phyloP scores from a whole-genome alignment of 106 monocot species.

The Acanthochlamys bracteata region DNA sequence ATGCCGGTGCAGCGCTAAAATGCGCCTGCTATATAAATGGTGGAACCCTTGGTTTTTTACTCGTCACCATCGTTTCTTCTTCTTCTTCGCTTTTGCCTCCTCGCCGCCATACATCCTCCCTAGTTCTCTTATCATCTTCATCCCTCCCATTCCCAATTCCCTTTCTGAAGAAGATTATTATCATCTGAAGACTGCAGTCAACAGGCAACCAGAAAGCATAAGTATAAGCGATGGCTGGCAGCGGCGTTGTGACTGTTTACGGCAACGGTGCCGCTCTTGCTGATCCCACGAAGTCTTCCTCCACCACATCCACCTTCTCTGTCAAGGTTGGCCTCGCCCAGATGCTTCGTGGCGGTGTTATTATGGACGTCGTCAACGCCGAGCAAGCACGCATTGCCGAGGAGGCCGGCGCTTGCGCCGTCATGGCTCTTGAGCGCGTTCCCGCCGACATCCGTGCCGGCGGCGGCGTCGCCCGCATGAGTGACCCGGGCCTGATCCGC shows the following conservation, averaged over 20 bases:
- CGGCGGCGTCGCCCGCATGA: background rate
- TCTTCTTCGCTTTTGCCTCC: too few relatives aligned
- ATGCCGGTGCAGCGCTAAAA: too few relatives aligned
- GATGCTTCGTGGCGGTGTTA: conserved; percentile 62
- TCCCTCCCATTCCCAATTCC: background rate
- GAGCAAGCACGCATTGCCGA: conserved; percentile 61
- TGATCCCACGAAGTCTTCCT: background rate
- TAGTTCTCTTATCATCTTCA: too few relatives aligned
- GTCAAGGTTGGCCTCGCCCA: conserved; percentile 48
- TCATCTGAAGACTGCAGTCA: background rate
- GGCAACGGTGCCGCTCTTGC: background rate
- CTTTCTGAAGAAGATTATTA: background rate
- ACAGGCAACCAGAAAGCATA: background rate
- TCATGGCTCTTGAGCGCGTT: conserved; percentile 70
- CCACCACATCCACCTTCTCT: conserved; percentile 26
- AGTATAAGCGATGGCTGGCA: background rate
- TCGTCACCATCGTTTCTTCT: too few relatives aligned
- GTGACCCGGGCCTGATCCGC: background rate
- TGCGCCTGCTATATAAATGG: too few relatives aligned
- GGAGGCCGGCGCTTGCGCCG: conserved; percentile 58
- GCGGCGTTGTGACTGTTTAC: background rate
- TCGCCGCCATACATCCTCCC: too few relatives aligned
- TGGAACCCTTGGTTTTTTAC: too few relatives aligned
- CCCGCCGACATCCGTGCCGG: conserved; percentile 55
- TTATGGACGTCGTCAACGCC: conserved; percentile 54